phyloP scores from a whole-genome alignment of 73 alveolate genomes.

The Uronychia setigera region DNA sequence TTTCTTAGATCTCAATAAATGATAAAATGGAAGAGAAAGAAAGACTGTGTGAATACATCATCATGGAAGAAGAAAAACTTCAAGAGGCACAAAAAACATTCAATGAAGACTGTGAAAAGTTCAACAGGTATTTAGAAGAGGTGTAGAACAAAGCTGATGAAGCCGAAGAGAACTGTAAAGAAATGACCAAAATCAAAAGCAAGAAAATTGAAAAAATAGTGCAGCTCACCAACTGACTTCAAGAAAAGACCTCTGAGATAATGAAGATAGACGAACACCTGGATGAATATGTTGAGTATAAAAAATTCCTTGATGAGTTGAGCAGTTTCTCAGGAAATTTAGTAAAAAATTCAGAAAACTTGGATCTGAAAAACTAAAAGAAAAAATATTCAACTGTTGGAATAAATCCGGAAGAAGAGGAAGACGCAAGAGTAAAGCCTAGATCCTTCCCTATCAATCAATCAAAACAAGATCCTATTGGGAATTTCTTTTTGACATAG shows the following conservation, averaged over 20 bases:
- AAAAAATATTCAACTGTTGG: not conserved
- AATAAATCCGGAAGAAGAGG: not conserved
- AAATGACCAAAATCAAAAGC: not conserved
- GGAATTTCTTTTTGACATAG: not conserved
- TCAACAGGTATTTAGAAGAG: not conserved
- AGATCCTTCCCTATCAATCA: too few relatives aligned
- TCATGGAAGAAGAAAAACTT: constrained; percentile 3
- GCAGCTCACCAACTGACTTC: not conserved
- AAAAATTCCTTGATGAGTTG: not conserved
- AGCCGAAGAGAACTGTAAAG: not conserved
- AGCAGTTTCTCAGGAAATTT: not conserved
- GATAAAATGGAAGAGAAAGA: not conserved
- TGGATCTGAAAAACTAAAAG: too few relatives aligned
- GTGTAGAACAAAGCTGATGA: not conserved
- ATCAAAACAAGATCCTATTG: too few relatives aligned
- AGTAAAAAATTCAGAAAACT: too few relatives aligned
- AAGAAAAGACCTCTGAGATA: not conserved
- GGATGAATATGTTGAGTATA: not conserved
- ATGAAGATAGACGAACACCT: not conserved
- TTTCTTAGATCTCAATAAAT: not conserved
- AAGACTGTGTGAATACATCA: not conserved
- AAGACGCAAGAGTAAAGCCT: not conserved
- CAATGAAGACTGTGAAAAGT: constrained; percentile 2
- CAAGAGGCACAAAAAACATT: not conserved
- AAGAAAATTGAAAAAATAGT: not conserved